Conservation (phyloP, 305 asterid species). For the Striga hermonthica region DNA sequence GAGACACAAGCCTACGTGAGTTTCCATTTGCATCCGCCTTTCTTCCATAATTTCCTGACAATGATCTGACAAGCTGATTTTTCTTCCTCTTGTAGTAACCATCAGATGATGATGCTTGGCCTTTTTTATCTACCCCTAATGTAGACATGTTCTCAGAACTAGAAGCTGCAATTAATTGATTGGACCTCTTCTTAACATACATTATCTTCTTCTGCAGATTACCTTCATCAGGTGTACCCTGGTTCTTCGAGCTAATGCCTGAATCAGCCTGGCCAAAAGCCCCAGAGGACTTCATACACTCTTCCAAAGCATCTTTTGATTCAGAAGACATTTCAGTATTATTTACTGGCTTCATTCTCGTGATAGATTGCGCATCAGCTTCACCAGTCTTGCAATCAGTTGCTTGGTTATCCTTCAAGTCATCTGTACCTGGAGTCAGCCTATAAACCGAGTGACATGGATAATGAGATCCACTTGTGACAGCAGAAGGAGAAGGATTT, state of each 20-base stretch:
- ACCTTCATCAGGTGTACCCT: constrained; percentile 42
- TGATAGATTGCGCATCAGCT: constrained; percentile 35
- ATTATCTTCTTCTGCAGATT: constrained; percentile 45
- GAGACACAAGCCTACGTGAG: constrained; percentile 37
- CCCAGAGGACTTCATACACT: constrained; percentile 34
- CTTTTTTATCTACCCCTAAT: constrained; percentile 35
- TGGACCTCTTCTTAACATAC: constrained; percentile 68
- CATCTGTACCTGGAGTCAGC: constrained; percentile 36
- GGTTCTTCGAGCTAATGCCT: constrained; percentile 45
- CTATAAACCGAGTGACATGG: constrained; percentile 41
- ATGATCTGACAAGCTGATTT: constrained; percentile 83
- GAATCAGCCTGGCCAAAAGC: constrained; percentile 44
- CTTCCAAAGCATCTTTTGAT: constrained; percentile 37
- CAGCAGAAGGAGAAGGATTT: constrained; percentile 46
- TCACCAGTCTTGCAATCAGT: constrained; percentile 35
- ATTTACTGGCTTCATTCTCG: constrained; percentile 33
- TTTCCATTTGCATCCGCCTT: constrained; percentile 39
- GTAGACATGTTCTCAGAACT: constrained; percentile 37
- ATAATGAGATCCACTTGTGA: constrained; percentile 37
- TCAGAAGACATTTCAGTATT: constrained; percentile 41
- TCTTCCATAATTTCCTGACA: constrained; percentile 39
- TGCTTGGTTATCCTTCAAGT: constrained; percentile 38
- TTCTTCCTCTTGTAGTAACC: constrained; percentile 78
- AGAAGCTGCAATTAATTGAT: constrained; percentile 82
- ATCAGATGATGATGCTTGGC: constrained; percentile 48